phyloP scores from a whole-genome alignment of 2,329 filamentous ascomycete genomes.

The Ophiostoma sp. region DNA sequence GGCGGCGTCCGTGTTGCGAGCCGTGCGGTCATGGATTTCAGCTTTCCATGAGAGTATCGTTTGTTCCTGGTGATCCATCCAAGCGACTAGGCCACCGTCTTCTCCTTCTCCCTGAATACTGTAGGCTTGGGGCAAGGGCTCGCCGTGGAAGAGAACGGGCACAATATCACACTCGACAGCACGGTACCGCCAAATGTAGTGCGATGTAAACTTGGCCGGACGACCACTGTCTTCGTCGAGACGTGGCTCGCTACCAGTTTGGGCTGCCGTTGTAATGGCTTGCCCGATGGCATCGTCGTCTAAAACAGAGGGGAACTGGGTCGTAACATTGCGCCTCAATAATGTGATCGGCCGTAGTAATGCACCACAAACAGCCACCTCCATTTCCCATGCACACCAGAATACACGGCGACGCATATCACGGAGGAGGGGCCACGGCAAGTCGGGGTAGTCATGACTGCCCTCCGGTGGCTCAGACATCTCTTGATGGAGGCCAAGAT shows the following conservation, averaged over 20 bases:
- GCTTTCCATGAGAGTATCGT: constrained; percentile 16
- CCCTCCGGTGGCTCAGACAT: constrained; percentile 49
- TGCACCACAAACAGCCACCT: constrained; percentile 22
- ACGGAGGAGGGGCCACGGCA: constrained; percentile 49
- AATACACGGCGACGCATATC: constrained; percentile 79
- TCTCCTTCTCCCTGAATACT: not conserved
- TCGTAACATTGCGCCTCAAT: constrained; percentile 16
- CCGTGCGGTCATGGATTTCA: constrained; percentile 18
- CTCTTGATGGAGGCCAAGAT: constrained; percentile 58
- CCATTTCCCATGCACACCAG: constrained; percentile 53
- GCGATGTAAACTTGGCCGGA: constrained; percentile 20
- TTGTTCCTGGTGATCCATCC: constrained; percentile 19
- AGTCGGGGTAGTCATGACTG: constrained; percentile 34
- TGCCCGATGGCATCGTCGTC: constrained; percentile 9
- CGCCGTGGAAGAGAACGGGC: constrained; percentile 21
- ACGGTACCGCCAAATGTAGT: constrained; percentile 20
- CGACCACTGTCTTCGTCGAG: not conserved
- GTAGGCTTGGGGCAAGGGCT: constrained; percentile 2
- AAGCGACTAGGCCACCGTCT: not conserved
- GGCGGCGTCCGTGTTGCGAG: not conserved
- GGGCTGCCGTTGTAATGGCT: not conserved
- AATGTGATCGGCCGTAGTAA: constrained; percentile 21
- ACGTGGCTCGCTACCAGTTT: not conserved
- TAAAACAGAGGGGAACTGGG: constrained; percentile 5
- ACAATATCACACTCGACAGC: constrained; percentile 20